These are phyloP conservation scores for Sesbania bispinosa DNA, from an alignment of 306 rosid genomes.

Conservation along the genomic window DNA sequence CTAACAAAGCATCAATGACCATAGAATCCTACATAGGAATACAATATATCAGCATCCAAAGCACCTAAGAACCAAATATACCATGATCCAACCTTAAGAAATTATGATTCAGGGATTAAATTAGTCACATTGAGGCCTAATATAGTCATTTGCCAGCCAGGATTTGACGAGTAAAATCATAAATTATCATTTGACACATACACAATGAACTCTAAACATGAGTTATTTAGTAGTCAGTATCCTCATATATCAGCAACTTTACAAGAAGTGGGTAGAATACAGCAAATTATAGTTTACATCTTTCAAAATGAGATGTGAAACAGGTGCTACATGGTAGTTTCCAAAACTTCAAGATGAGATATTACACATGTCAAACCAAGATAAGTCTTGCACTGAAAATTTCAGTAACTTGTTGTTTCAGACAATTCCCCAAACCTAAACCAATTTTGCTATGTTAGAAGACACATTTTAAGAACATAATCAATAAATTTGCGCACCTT, in stretches of 20 bases:
- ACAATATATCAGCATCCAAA: neutral
- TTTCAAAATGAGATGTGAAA: slow-evolving; percentile 11
- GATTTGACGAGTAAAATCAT: neutral
- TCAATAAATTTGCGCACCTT: slow-evolving; percentile 52
- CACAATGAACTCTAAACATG: slow-evolving; percentile 4
- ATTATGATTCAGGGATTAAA: neutral
- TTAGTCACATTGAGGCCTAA: neutral
- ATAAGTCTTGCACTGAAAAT: too few species aligned
- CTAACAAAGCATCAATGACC: neutral
- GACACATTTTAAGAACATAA: slow-evolving; percentile 1
- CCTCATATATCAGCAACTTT: neutral
- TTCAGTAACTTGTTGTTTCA: too few species aligned
- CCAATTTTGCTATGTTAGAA: neutral
- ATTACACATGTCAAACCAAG: too few species aligned
- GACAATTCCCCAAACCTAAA: too few species aligned
- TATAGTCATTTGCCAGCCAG: neutral
- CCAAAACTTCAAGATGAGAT: neutral
- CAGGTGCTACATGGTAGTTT: neutral
- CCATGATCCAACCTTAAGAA: slow-evolving; percentile 10
- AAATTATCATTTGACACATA: neutral
- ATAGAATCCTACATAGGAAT: neutral
- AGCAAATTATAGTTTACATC: neutral
- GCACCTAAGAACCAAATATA: neutral
- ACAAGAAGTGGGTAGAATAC: neutral
- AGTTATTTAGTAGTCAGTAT: neutral